These are phyloP conservation scores for Malus hybrid DNA, from an alignment of 331 rosid genomes.

Conservation along the genomic window DNA sequence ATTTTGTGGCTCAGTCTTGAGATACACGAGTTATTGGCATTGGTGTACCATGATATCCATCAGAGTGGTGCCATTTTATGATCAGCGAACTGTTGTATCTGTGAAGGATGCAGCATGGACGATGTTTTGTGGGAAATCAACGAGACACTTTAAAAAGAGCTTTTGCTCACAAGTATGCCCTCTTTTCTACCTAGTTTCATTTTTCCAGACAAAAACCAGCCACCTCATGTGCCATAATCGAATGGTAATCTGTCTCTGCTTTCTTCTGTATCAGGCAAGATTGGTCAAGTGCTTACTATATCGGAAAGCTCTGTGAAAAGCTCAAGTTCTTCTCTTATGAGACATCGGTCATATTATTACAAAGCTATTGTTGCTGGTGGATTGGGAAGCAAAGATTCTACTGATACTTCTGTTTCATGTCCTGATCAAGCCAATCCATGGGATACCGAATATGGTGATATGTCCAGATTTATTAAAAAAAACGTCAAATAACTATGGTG, in stretches of 20 bases:
- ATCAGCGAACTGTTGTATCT: slow-evolving; percentile 83
- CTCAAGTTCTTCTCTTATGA: slow-evolving; percentile 61
- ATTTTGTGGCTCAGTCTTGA: slow-evolving; percentile 56
- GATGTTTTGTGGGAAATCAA: slow-evolving; percentile 74
- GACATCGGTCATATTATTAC: slow-evolving; percentile 64
- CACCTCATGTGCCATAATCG: neutral
- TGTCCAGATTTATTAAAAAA: slow-evolving; percentile 56
- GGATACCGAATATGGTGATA: slow-evolving; percentile 51
- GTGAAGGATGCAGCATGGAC: slow-evolving; percentile 75
- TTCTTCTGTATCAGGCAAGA: slow-evolving; percentile 59
- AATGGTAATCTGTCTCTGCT: slow-evolving; percentile 9
- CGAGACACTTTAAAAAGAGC: slow-evolving; percentile 98
- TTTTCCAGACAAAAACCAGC: neutral
- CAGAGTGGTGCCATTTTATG: slow-evolving; percentile 96
- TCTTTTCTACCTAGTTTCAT: slow-evolving; percentile 8
- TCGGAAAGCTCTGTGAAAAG: slow-evolving; percentile 93
- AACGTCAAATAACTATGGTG: slow-evolving; percentile 66
- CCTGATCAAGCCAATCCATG: slow-evolving; percentile 29
- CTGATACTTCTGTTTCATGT: slow-evolving; percentile 22
- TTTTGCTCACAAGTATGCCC: slow-evolving; percentile 58
- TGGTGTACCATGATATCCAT: slow-evolving; percentile 97
- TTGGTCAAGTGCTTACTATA: slow-evolving; percentile 93
- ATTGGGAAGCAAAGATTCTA: slow-evolving; percentile 31
- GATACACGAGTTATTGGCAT: slow-evolving; percentile 86
- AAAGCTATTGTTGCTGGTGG: slow-evolving; percentile 65